Percentiles rank a stretch among this genome's conserved stretches.
Evolutionary conservation across 768 basidiomycete genomes (phyloP).

Genomic region (Hypholoma fasciculare): DNA sequence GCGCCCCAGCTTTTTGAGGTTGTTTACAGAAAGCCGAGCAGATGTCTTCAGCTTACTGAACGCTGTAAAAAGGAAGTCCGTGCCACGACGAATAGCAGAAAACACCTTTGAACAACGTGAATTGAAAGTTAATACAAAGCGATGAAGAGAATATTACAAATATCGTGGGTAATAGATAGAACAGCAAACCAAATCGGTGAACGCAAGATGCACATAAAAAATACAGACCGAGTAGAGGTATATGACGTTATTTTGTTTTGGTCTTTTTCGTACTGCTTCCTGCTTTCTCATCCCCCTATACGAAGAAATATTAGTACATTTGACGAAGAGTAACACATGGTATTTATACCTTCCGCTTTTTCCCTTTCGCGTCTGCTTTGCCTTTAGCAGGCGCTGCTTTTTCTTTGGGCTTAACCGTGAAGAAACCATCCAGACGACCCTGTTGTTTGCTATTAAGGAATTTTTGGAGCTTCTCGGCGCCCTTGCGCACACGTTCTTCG

Average conservation of each 20-base stretch:
- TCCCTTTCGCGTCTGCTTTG: slow-evolving; percentile 27
- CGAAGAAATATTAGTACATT: neutral
- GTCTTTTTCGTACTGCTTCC: slow-evolving; percentile 40
- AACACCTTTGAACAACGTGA: too few species aligned
- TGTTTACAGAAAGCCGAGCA: too few species aligned
- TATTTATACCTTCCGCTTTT: slow-evolving; percentile 54
- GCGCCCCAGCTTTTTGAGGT: too few species aligned
- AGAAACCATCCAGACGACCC: slow-evolving; percentile 95
- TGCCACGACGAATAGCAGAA: too few species aligned
- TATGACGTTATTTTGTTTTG: slow-evolving; percentile 35
- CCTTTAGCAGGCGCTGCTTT: slow-evolving; percentile 30
- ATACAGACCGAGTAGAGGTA: neutral
- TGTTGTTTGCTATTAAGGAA: slow-evolving; percentile 91
- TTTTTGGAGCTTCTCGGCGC: slow-evolving; percentile 90
- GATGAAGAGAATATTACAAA: neutral
- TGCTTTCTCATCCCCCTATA: slow-evolving; percentile 40
- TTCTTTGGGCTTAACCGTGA: slow-evolving; percentile 70
- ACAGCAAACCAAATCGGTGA: neutral
- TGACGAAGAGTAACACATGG: neutral
- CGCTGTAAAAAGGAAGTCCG: too few species aligned
- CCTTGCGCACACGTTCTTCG: slow-evolving; percentile 95
- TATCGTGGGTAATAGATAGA: neutral
- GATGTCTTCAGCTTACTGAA: too few species aligned
- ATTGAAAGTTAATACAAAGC: neutral
- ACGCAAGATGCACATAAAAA: too few species aligned